Conservation (phyloP, 1,284 basidiomycete genomes). For the Porodaedalea pini region DNA sequence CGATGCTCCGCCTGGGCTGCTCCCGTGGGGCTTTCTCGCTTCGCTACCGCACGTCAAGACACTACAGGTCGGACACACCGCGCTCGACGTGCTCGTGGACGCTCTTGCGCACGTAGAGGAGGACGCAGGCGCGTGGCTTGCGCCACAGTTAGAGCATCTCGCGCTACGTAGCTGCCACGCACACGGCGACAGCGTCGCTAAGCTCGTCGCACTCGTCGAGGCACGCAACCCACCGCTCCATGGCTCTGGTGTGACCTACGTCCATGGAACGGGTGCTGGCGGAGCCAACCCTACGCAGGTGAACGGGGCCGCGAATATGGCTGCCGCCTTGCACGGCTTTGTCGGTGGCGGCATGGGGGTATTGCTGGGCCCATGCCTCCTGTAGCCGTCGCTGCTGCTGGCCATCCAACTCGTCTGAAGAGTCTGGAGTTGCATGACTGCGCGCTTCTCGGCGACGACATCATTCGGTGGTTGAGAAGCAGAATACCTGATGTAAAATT, state of each 20-base stretch:
- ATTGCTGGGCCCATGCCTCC: conserved; percentile 32
- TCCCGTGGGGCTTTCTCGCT: conserved; percentile 47
- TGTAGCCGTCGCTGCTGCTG: not conserved
- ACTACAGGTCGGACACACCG: conserved; percentile 57
- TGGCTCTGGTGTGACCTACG: not conserved
- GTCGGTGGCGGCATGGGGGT: conserved; percentile 27
- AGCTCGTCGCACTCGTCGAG: conserved; percentile 65
- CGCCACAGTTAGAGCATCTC: conserved; percentile 53
- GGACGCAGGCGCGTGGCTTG: conserved; percentile 42
- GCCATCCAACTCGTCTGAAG: conserved; percentile 36
- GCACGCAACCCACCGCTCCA: conserved; percentile 50
- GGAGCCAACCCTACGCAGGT: not conserved
- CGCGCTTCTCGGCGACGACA: conserved; percentile 56
- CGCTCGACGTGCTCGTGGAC: conserved; percentile 55
- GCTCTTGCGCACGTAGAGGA: conserved; percentile 58
- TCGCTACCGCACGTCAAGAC: conserved; percentile 48
- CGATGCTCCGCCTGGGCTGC: conserved; percentile 38
- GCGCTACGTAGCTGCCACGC: conserved; percentile 50
- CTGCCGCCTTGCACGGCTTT: not conserved
- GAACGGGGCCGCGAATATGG: not conserved
- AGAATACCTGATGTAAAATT: conserved; percentile 58
- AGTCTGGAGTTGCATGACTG: conserved; percentile 63
- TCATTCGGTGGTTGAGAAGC: conserved; percentile 57
- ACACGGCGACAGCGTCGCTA: conserved; percentile 36
- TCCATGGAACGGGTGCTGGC: not conserved